Evolutionary conservation across 768 basidiomycete species (phyloP).

Genomic region (Chiua virens): DNA sequence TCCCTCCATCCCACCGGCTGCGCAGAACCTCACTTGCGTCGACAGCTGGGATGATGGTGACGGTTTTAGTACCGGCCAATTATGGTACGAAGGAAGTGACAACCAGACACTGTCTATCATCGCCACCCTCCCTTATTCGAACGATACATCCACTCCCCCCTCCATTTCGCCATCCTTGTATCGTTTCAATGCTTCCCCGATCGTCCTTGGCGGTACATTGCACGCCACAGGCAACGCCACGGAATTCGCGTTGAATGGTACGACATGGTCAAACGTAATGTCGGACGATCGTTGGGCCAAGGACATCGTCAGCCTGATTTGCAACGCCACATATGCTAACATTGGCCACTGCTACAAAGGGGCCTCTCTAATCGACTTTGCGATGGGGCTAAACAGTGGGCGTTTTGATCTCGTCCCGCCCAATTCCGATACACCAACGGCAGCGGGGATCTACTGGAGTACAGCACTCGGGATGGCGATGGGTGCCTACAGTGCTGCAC

Average conservation of each 20-base stretch:
- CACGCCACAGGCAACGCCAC: slow-evolving; percentile 5
- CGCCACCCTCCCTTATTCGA: not conserved
- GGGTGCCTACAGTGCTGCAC: slow-evolving; percentile 8
- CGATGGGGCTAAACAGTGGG: not conserved
- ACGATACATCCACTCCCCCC: not conserved
- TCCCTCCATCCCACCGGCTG: slow-evolving; percentile 10
- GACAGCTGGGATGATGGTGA: not conserved
- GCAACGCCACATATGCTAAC: not conserved
- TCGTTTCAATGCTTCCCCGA: slow-evolving; percentile 10
- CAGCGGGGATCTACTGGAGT: not conserved
- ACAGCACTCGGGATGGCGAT: slow-evolving; percentile 3
- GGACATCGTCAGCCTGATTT: slow-evolving; percentile 18
- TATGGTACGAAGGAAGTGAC: slow-evolving; percentile 8
- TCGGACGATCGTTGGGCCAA: slow-evolving; percentile 11
- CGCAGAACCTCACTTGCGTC: slow-evolving; percentile 7
- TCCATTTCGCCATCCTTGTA: not conserved
- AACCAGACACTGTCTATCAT: slow-evolving; percentile 11
- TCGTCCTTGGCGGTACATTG: slow-evolving; percentile 8
- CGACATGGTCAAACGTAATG: slow-evolving; percentile 13
- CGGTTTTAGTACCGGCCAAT: accelerated
- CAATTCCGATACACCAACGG: accelerated
- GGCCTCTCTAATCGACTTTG: slow-evolving; percentile 7
- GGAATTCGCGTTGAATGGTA: slow-evolving; percentile 15
- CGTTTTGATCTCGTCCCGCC: too few relatives aligned
- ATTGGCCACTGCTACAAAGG: not conserved